Evolutionary conservation across 1,284 basidiomycete species (phyloP).

Genomic region (Taiwanofungus camphoratus): DNA sequence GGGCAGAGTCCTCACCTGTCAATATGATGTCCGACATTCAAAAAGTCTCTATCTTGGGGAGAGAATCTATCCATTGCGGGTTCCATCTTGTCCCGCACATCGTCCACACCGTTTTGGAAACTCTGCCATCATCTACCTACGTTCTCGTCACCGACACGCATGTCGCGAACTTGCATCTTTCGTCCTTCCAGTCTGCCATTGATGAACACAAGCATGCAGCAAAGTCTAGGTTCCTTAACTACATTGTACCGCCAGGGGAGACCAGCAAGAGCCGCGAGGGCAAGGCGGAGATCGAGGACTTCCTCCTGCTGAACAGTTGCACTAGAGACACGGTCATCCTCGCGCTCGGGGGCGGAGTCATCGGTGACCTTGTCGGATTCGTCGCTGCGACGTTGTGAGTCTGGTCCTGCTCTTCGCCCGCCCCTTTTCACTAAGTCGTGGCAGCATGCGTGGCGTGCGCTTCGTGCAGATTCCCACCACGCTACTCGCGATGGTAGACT

Average conservation of each 20-base stretch:
- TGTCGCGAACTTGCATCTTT: constrained; percentile 76
- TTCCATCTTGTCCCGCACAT: constrained; percentile 89
- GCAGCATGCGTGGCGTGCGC: constrained; percentile 82
- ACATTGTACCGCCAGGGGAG: constrained; percentile 88
- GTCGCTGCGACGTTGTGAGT: constrained; percentile 97
- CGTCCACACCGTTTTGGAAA: constrained; percentile 69
- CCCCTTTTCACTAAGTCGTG: not conserved
- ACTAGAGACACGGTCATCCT: constrained; percentile 93
- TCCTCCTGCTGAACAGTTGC: constrained; percentile 82
- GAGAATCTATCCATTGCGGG: constrained; percentile 86
- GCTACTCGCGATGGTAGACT: constrained; percentile 97
- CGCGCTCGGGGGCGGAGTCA: constrained; percentile 94
- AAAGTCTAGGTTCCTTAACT: constrained; percentile 69
- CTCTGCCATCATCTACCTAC: constrained; percentile 84
- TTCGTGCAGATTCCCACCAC: constrained; percentile 98
- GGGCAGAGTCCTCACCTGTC: too few relatives aligned
- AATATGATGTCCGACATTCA: constrained; percentile 48
- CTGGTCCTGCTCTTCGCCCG: not conserved
- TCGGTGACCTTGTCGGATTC: constrained; percentile 94
- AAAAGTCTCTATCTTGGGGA: constrained; percentile 83
- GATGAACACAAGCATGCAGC: constrained; percentile 30
- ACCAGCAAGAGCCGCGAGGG: constrained; percentile 87
- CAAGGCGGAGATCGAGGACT: constrained; percentile 95
- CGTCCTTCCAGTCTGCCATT: constrained; percentile 66
- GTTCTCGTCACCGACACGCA: constrained; percentile 92